Base-by-base conservation (phyloP, 495 filamentous ascomycete species). In the Melanomma pulvis-pyrius region DNA sequence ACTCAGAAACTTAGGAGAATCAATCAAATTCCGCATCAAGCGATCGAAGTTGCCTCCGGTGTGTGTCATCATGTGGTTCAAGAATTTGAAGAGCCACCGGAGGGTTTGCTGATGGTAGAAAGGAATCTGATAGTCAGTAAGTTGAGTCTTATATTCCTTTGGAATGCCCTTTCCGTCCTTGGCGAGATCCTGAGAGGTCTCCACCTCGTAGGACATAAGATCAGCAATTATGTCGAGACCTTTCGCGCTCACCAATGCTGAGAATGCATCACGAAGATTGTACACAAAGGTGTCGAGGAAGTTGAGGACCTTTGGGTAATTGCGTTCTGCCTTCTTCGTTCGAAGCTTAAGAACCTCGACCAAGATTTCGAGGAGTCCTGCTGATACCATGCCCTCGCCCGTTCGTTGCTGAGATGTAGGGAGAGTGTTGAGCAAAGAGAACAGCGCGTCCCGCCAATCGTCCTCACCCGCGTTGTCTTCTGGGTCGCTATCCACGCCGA, bases 71-170 rank as follows among this genome's bases (percentile, higher is more conserved):
- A 97, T 87, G 75, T 97, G 93, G 69, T 94, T 92, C 70, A 96
- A 90, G 73, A 98, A 96, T 74, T 96, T 96, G 79, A 97, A 91
- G 50, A 97, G 83, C 86, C 90, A 93, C 64, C 93, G 92, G 17
- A 98, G 82, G 8, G 90, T 91, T 76, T 96, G 90, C 72, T 98
- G 94, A 63, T 94, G 90, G 73, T 91, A 90, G 74, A 88, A 96
- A 0, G 92, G 91, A 60, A 98, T 93, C 67, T 90, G 84, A 73
- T 97, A 99, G 75, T 99, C 96, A 19, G 92, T 89, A 22, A 88
- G 80, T 30, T 88, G 85, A 29, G 90, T 94, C 63, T 91, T 91
- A 78, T 89, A 90, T 24, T 87, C 82, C n/a, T 82, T 73, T 46
- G 86, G 87, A 47, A 96, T 92, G 3, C 94, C 96, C 49, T 83